These are phyloP conservation scores for Xylariaceae sp. DNA, from an alignment of 2,329 filamentous ascomycete genomes.

Conservation along the genomic window DNA sequence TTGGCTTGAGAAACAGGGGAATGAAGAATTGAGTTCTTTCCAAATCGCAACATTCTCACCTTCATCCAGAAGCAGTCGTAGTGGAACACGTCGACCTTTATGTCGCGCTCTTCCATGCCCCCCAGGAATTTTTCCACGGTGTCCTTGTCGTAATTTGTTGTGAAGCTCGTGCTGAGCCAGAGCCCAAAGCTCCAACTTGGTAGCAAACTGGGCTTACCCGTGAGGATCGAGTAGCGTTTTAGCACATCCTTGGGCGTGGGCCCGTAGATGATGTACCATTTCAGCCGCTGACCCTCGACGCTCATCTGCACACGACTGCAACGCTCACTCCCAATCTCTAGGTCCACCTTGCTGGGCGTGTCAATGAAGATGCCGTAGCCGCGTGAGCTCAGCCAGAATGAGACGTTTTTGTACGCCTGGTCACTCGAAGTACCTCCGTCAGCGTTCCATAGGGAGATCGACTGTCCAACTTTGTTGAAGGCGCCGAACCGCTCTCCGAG, in stretches of 20 bases:
- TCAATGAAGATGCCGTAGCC: conserved; percentile 76
- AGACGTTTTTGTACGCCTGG: conserved; percentile 67
- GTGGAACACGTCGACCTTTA: conserved; percentile 67
- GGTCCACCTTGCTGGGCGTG: conserved; percentile 60
- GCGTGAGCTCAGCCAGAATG: conserved; percentile 64
- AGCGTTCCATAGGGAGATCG: conserved; percentile 58
- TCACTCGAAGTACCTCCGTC: conserved; percentile 63
- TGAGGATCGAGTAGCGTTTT: conserved; percentile 60
- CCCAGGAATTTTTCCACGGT: conserved; percentile 65
- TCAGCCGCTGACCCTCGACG: conserved; percentile 62
- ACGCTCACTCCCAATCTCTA: conserved; percentile 71
- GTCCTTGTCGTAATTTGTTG: conserved; percentile 64
- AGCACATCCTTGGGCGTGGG: conserved; percentile 67
- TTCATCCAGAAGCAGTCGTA: conserved; percentile 77
- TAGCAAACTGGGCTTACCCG: conserved; percentile 58
- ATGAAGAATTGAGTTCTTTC: neutral
- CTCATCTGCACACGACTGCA: conserved; percentile 64
- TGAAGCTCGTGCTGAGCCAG: conserved; percentile 73
- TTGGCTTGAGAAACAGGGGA: too few species aligned
- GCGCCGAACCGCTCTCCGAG: conserved; percentile 72
- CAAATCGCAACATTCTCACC: conserved; percentile 12
- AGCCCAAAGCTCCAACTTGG: conserved; percentile 72
- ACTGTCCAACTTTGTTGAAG: conserved; percentile 71
- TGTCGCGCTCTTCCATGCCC: conserved; percentile 60
- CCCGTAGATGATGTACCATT: conserved; percentile 70